Percentiles rank a stretch among this genome's conserved stretches.
Evolutionary conservation across 441 rosid species (phyloP).

Genomic region (Populus hybrid): DNA sequence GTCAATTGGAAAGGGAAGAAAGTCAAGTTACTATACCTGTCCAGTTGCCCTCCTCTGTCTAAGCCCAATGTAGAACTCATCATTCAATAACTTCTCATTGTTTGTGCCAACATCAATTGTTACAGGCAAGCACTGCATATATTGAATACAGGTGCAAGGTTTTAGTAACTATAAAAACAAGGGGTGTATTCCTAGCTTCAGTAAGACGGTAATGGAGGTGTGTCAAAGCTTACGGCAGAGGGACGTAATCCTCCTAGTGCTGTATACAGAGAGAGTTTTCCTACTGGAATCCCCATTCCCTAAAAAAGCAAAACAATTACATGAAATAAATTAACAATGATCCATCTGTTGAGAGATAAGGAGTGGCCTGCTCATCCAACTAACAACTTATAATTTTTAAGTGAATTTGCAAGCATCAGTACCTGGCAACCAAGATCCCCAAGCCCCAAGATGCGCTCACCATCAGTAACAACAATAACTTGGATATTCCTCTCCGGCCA

Average conservation of each 20-base stretch:
- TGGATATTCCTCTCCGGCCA: conserved; percentile 90
- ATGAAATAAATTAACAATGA: conserved; percentile 5
- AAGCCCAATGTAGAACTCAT: conserved; percentile 87
- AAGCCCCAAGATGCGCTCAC: conserved; percentile 84
- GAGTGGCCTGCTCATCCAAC: conserved; percentile 1
- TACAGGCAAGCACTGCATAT: conserved; percentile 74
- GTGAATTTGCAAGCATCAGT: not conserved
- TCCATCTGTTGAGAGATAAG: not conserved
- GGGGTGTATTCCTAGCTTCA: not conserved
- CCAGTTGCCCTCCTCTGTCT: conserved; percentile 77
- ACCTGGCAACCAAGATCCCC: conserved; percentile 99
- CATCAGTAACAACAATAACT: conserved; percentile 93
- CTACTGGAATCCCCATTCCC: conserved; percentile 99
- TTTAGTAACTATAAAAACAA: conserved; percentile 2
- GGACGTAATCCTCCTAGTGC: conserved; percentile 92
- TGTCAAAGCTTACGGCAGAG: conserved; percentile 57
- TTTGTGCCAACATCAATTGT: conserved; percentile 96
- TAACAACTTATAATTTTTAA: not conserved
- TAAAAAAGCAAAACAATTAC: conserved; percentile 25
- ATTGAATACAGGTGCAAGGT: not conserved
- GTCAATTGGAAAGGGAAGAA: not conserved
- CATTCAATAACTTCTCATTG: conserved; percentile 68
- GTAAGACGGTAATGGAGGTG: not conserved
- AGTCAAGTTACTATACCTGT: conserved; percentile 40
- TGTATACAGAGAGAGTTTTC: conserved; percentile 81